phyloP scores from a whole-genome alignment of 805 yeast genomes.

The Phaffomyces thermotolerans region DNA sequence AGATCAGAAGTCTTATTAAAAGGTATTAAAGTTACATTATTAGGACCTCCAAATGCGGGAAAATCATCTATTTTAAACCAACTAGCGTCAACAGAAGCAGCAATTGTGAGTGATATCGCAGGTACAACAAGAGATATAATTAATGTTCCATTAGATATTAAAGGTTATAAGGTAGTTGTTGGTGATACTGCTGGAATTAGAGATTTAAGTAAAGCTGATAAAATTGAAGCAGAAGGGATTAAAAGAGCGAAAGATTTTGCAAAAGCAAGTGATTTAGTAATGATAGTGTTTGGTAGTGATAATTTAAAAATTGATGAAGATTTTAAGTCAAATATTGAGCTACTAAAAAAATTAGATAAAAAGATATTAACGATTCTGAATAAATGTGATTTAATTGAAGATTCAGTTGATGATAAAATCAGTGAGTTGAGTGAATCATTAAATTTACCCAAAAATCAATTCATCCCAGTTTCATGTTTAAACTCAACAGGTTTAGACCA shows the following conservation, averaged over 20 bases:
- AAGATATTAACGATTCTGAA: conserved; percentile 44
- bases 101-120: conserved; percentile 84
- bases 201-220: conserved; percentile 36
- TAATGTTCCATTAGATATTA: conserved; percentile 72
- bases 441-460: conserved; percentile 14
- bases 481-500: conserved; percentile 47
- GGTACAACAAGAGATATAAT: conserved; percentile 93
- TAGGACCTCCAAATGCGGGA: conserved; percentile 97
- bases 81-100: conserved; percentile 74
- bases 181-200: conserved; percentile 95
- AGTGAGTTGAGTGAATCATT: conserved; percentile 19
- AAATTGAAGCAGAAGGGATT: conserved; percentile 76
- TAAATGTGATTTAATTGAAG: conserved; percentile 45
- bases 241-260: conserved; percentile 62
- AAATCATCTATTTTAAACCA: conserved; percentile 79
- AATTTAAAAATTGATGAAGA: conserved; percentile 31
- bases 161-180: conserved; percentile 75
- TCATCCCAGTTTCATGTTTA: conserved; percentile 53
- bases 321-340: conserved; percentile 19
- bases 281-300: conserved; percentile 55
- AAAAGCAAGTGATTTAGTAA: conserved; percentile 52
- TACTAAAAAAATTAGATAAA: conserved; percentile 17
- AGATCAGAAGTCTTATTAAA: conserved; percentile 55
- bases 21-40: conserved; percentile 66
- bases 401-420: conserved; percentile 16